phyloP scores from a whole-genome alignment of 345 rosid genomes.

The Psidium guajava region DNA sequence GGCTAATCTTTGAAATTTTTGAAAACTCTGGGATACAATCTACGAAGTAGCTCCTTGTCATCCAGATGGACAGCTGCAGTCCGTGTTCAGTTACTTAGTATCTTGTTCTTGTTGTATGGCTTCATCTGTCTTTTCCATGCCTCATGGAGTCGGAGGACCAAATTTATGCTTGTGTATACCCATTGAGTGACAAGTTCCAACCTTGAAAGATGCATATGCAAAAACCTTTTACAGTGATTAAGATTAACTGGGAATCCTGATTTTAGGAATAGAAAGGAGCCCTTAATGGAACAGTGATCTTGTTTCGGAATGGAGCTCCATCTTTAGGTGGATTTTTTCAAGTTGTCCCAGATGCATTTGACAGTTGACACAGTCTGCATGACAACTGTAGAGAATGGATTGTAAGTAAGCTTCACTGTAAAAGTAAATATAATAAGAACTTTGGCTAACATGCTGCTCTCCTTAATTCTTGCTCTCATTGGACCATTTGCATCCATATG shows the following conservation, averaged over 20 bases:
- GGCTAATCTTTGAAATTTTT: not conserved
- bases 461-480: too few relatives aligned
- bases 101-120: not conserved
- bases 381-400: too few relatives aligned
- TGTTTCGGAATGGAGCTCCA: too few relatives aligned
- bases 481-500: not conserved
- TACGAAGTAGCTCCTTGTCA: not conserved
- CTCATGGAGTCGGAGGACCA: not conserved
- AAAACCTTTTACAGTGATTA: not conserved
- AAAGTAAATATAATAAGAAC: too few relatives aligned
- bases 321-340: too few relatives aligned
- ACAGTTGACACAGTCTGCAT: too few relatives aligned
- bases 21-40: not conserved
- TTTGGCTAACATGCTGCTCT: too few relatives aligned
- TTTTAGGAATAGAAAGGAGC: not conserved
- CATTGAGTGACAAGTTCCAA: not conserved
- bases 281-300: not conserved
- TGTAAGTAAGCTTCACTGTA: too few relatives aligned
- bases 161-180: not conserved
- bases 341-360: too few relatives aligned
- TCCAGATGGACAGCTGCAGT: not conserved
- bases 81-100: not conserved
- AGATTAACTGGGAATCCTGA: not conserved
- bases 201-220: not conserved
- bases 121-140: not conserved